Evolutionary conservation across 768 basidiomycete genomes (phyloP).

Genomic region (Lactarius trivialis): DNA sequence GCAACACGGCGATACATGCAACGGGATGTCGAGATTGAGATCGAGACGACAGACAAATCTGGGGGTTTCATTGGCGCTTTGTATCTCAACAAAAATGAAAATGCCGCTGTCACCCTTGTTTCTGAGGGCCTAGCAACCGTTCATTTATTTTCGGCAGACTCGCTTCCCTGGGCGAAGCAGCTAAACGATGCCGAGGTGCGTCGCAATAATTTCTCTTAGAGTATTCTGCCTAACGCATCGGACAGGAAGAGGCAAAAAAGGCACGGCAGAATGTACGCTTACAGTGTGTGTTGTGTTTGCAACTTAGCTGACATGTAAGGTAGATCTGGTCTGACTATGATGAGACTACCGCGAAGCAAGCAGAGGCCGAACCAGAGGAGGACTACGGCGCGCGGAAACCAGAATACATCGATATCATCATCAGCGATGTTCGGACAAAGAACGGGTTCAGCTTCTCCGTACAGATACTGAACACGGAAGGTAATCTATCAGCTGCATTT

Average conservation of each 20-base stretch:
- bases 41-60: slow-evolving; percentile 86
- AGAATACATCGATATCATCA: slow-evolving; percentile 88
- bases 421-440: slow-evolving; percentile 75
- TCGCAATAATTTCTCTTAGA: not conserved
- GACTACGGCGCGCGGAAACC: slow-evolving; percentile 55
- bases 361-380: slow-evolving; percentile 41
- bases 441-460: slow-evolving; percentile 85
- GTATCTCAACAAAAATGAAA: slow-evolving; percentile 79
- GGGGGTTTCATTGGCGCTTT: slow-evolving; percentile 93
- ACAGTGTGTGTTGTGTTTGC: not conserved
- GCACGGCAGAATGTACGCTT: slow-evolving; percentile 65
- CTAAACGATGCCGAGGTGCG: slow-evolving; percentile 78
- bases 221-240: not conserved
- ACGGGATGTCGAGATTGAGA: slow-evolving; percentile 89
- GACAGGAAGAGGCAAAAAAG: slow-evolving; percentile 73
- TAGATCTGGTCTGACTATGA: slow-evolving; percentile 88
- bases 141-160: slow-evolving; percentile 82
- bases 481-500: slow-evolving; percentile 35
- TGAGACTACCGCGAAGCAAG: slow-evolving; percentile 56
- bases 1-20: slow-evolving; percentile 81
- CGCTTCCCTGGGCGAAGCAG: slow-evolving; percentile 70
- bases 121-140: slow-evolving; percentile 85
- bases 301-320: not conserved
- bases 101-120: slow-evolving; percentile 77
- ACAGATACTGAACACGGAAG: slow-evolving; percentile 87